phyloP scores from a whole-genome alignment of 441 rosid genomes.

The Adansonia grandidieri region DNA sequence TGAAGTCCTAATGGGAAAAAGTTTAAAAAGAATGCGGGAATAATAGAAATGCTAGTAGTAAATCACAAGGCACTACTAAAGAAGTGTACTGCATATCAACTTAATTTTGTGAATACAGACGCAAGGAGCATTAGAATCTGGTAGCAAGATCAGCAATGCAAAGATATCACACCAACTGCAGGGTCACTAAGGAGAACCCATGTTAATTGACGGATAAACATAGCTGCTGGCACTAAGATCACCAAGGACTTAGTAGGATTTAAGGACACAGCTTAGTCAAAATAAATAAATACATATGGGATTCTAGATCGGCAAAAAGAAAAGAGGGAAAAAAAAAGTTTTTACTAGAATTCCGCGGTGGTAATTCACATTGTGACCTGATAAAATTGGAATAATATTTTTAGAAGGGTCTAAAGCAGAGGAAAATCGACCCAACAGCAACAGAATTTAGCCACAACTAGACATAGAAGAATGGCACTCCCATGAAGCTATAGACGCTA shows the following conservation, averaged over 20 bases:
- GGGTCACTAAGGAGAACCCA: not conserved
- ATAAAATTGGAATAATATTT: not conserved
- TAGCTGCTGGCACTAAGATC: not conserved
- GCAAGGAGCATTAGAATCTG: not conserved
- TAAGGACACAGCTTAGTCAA: not conserved
- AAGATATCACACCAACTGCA: not conserved
- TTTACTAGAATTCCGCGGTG: not conserved
- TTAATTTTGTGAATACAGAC: not conserved
- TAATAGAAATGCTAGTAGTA: not conserved
- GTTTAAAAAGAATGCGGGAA: not conserved
- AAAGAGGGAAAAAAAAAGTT: not conserved
- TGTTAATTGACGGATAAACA: not conserved
- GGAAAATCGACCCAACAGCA: not conserved
- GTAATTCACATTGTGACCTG: not conserved
- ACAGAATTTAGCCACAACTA: not conserved
- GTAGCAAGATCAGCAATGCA: not conserved
- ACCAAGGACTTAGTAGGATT: not conserved
- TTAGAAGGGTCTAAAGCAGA: slow-evolving; percentile 7
- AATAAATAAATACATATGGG: not conserved
- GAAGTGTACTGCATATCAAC: not conserved
- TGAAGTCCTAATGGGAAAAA: not conserved
- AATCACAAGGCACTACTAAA: not conserved
- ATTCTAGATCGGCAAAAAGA: not conserved
- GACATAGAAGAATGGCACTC: not conserved
- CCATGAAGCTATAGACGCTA: not conserved